Base-by-base conservation (phyloP, 2,329 filamentous ascomycete species). In the Fusarium goolgardi region DNA sequence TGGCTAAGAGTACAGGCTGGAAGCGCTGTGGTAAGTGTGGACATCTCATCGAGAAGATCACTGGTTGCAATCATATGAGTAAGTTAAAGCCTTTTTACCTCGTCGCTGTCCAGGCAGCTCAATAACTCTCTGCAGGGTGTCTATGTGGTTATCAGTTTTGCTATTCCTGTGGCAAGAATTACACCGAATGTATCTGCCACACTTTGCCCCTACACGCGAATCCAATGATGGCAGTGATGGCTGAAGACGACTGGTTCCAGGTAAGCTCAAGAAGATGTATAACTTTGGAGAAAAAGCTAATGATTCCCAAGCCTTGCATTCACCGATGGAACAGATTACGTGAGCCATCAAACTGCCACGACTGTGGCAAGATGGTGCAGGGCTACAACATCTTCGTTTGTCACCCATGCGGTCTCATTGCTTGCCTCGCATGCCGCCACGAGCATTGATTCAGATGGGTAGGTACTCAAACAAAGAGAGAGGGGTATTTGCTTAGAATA, bases 51-150 rank as follows among this genome's bases (percentile, higher is more conserved):
- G 85, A 88, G 72, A 75, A 86, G 0, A 47, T 71, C 0, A 12
- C 46, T 1, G 86, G 87, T 1, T 89, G 86, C 60, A 80, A 85
- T 51, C 86, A 88, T 58, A 88, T 89, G 7, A 85, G 86, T 88
- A 65, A 71, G 84, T 81, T 18, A 7, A 8, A 20, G 11, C 4
- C 13, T 16, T 35, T 25, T 6, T 16, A 16, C 21, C 4, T 27
- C 16, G 9, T 4, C 11, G 7, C 11, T 13, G 16, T 11, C n/a
- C n/a, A 9, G n/a, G 12, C 18, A 39, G 18, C 16, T 6, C 25
- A 15, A 16, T 21, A 3, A 21, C 34, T 16, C 12, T 29, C n/a
- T 8, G 12, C 5, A 51, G 47, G 8, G 6, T 51, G 47, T 9
- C 5, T 39, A n/a, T 51, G 47, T n/a, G 47, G 47, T 7, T 10